phyloP scores from a whole-genome alignment of 495 filamentous ascomycete genomes.

The Polyplosphaeria fusca region DNA sequence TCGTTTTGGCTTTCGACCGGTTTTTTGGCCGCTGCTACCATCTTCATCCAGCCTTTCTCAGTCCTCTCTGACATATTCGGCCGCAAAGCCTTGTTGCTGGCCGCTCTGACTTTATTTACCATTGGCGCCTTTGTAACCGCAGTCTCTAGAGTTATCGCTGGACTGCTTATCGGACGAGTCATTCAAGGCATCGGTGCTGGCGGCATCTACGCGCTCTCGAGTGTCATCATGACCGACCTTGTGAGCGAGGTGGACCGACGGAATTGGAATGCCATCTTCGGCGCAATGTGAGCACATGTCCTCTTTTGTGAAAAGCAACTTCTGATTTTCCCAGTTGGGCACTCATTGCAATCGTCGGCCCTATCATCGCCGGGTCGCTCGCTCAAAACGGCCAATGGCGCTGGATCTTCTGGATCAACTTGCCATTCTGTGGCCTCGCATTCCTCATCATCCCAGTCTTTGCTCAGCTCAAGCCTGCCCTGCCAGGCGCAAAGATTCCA shows the following conservation, averaged over 20 bases:
- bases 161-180: conserved; percentile 61
- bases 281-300: conserved; percentile 26
- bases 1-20: conserved; percentile 56
- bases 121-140: conserved; percentile 59
- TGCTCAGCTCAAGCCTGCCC: conserved; percentile 46
- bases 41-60: conserved; percentile 33
- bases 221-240: conserved; percentile 64
- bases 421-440: conserved; percentile 51
- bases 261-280: conserved; percentile 44
- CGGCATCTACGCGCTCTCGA: conserved; percentile 59
- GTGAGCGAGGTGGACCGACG: conserved; percentile 49
- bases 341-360: conserved; percentile 62
- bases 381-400: conserved; percentile 35
- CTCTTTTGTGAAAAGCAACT: not conserved
- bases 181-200: conserved; percentile 73
- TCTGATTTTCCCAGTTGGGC: conserved; percentile 40
- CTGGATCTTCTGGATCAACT: conserved; percentile 55
- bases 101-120: conserved; percentile 52
- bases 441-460: conserved; percentile 47
- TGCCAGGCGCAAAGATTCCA: conserved; percentile 10
- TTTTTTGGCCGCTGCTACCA: conserved; percentile 49
- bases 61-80: conserved; percentile 51
- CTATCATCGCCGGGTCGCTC: conserved; percentile 51
- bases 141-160: conserved; percentile 54
- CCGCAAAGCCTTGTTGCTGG: conserved; percentile 47